Percentiles rank a stretch among this genome's conserved stretches.
Evolutionary conservation across 1,284 basidiomycete species (phyloP).

Genomic region (Rhodotorula sp.): DNA sequence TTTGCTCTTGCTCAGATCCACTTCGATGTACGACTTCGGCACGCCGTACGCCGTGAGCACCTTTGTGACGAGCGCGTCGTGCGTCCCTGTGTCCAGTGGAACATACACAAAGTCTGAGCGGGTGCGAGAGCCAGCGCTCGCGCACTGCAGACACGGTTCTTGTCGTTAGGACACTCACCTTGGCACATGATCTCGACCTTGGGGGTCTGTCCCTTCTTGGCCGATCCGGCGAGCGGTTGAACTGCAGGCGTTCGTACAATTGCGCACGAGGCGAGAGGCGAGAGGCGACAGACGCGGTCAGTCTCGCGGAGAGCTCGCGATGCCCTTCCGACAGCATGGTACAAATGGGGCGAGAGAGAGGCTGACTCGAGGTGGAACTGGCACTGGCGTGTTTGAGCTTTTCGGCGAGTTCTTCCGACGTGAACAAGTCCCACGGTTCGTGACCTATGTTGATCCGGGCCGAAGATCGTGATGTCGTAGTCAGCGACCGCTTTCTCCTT

Average conservation of each 20-base stretch:
- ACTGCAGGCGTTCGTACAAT: too few relatives aligned
- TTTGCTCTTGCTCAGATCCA: slow-evolving; percentile 45
- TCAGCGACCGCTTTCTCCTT: too few relatives aligned
- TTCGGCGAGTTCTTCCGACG: slow-evolving; percentile 69
- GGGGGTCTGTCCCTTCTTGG: slow-evolving; percentile 30
- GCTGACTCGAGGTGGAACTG: slow-evolving; percentile 67
- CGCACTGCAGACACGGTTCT: too few relatives aligned
- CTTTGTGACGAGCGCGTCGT: slow-evolving; percentile 64
- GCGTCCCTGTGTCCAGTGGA: slow-evolving; percentile 58
- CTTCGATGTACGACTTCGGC: slow-evolving; percentile 74
- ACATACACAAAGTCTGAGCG: too few relatives aligned
- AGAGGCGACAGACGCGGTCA: not conserved
- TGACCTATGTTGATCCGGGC: slow-evolving; percentile 49
- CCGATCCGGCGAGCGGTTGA: slow-evolving; percentile 48
- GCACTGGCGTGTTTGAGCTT: slow-evolving; percentile 74
- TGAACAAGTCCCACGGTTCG: slow-evolving; percentile 67
- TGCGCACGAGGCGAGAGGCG: not conserved
- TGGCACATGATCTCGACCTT: slow-evolving; percentile 38
- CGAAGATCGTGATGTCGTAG: too few relatives aligned
- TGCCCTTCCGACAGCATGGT: not conserved
- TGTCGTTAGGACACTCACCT: slow-evolving; percentile 3
- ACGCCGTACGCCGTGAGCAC: slow-evolving; percentile 62
- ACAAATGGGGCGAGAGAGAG: not conserved
- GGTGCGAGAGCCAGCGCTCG: too few relatives aligned
- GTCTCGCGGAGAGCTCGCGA: not conserved